Base-by-base conservation (phyloP, 129 eudicot genomes). In the Gnaphalium uliginosum region DNA sequence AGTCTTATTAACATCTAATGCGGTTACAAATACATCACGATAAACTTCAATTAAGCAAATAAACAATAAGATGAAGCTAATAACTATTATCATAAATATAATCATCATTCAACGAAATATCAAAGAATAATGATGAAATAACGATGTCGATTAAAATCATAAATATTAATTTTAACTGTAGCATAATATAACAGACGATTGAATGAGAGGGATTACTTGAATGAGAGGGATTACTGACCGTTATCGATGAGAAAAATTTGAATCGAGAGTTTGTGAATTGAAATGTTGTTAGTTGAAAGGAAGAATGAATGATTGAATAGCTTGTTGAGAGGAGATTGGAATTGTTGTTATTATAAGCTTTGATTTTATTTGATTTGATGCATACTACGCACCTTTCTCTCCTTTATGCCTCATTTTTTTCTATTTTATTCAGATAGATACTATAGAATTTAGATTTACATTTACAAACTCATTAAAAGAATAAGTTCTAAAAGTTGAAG, bases 271-370 rank as follows among this genome's bases (percentile, higher is more conserved):
- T 29, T 41, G 48, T 41, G 48, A 46, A 46, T 46, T 4, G 50
- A 78, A 69, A 30, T 61, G 17, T 35, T 41, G 53, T 26, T 9
- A 3, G 53, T 61, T 74, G 78, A 24, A 43, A 39, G 62, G n/a
- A 68, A 39, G 69, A 73, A 76, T 56, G 19, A 46, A 46, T 46
- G 53, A 46, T 14, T 46, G 53, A 46, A 13, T 46, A 43, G 66
- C 58, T 77, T 68, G 61, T 68, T 77, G 50, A 43, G 18, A 66
- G 54, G 80, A 67, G 25, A 76, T 59, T 58, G 61, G 76, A 60
- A 70, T 69, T 78, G 21, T 70, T 69, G 69, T 46, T 70, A 78
- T 70, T 58, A 70, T 78, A 78, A 71, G 82, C 82, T 70, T 69
- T 22, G n/a, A n/a, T n/a, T n/a, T n/a, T n/a, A n/a, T n/a, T n/a